Percentiles rank a stretch among this genome's conserved stretches.
These are phyloP conservation scores for Aspergillus luchuensis DNA, from an alignment of 2,329 filamentous ascomycete species.

Conservation along the genomic window DNA sequence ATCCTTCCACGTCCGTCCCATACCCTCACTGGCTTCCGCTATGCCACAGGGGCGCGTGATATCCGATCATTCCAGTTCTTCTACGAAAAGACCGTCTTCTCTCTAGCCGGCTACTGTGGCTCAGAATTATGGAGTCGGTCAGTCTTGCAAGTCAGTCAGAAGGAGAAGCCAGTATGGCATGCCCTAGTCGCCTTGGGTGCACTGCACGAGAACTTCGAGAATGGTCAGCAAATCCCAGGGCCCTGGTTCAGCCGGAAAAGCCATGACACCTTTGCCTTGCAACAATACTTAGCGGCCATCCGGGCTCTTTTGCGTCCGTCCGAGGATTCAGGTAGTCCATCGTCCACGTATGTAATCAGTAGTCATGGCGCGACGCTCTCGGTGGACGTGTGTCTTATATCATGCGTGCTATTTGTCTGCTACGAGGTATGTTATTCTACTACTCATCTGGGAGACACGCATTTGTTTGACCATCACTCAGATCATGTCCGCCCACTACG, in stretches of 20 bases:
- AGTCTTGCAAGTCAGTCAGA: conserved; percentile 28
- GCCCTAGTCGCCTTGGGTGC: conserved; percentile 31
- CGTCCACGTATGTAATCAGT: neutral
- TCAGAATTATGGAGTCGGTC: conserved; percentile 29
- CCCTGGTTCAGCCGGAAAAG: conserved; percentile 1
- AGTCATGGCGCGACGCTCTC: neutral
- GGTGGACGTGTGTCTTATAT: conserved; percentile 23
- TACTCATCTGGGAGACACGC: no score
- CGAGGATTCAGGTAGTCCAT: neutral
- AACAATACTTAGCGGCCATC: conserved; percentile 11
- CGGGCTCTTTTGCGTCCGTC: conserved; percentile 6
- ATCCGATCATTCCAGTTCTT: conserved; percentile 36
- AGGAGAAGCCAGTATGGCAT: conserved; percentile 30
- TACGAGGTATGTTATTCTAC: conserved; percentile 20
- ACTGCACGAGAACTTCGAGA: conserved; percentile 30
- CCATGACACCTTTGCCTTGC: conserved; percentile 11
- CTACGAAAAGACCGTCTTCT: conserved; percentile 30
- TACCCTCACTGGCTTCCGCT: conserved; percentile 7
- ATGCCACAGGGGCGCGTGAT: conserved; percentile 21
- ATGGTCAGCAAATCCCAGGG: neutral
- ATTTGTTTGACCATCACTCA: neutral
- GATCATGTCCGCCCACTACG: conserved; percentile 28
- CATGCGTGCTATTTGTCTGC: conserved; percentile 31
- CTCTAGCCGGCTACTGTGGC: conserved; percentile 28
- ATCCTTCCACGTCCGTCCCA: conserved; percentile 12